Percentiles rank a stretch among this genome's conserved stretches.
Evolutionary conservation across 257 asterid genomes (phyloP).

Genomic region (Fraxinus quadrangulata): DNA sequence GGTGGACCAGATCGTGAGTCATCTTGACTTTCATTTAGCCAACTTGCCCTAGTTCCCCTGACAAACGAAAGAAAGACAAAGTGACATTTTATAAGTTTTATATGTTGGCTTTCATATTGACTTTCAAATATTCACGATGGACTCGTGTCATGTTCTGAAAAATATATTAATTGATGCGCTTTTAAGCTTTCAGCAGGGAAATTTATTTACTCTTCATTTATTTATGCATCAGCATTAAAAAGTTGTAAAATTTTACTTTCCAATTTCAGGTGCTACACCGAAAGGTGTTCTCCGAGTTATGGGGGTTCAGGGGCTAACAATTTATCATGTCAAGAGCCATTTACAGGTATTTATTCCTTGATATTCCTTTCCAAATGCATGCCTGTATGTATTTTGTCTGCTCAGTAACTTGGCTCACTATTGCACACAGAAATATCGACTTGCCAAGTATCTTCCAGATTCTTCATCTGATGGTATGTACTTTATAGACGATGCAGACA

Average conservation of each 20-base stretch:
- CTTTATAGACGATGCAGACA: slow-evolving; percentile 4
- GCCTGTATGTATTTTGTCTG: slow-evolving; percentile 2
- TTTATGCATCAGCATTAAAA: background rate
- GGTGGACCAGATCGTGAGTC: slow-evolving; percentile 96
- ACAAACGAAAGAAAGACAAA: background rate
- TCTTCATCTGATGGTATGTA: slow-evolving; percentile 80
- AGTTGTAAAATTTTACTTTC: slow-evolving; percentile 21
- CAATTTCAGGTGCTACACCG: slow-evolving; percentile 89
- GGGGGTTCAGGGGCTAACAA: slow-evolving; percentile 97
- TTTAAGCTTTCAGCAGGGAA: background rate
- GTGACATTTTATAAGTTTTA: background rate
- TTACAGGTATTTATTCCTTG: slow-evolving; percentile 60
- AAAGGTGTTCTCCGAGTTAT: slow-evolving; percentile 96
- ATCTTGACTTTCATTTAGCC: slow-evolving; percentile 23
- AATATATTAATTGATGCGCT: background rate
- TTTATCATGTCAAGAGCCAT: slow-evolving; percentile 98
- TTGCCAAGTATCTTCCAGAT: slow-evolving; percentile 96
- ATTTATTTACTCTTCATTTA: background rate
- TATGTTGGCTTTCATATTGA: background rate
- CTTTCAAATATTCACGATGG: background rate
- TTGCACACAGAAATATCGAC: slow-evolving; percentile 79
- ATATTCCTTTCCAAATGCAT: slow-evolving; percentile 18
- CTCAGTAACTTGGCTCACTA: slow-evolving; percentile 12
- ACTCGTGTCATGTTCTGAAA: background rate
- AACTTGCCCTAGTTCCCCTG: background rate